phyloP scores from a whole-genome alignment of 116 monocot species.

The Trichopus zeylanicus region DNA sequence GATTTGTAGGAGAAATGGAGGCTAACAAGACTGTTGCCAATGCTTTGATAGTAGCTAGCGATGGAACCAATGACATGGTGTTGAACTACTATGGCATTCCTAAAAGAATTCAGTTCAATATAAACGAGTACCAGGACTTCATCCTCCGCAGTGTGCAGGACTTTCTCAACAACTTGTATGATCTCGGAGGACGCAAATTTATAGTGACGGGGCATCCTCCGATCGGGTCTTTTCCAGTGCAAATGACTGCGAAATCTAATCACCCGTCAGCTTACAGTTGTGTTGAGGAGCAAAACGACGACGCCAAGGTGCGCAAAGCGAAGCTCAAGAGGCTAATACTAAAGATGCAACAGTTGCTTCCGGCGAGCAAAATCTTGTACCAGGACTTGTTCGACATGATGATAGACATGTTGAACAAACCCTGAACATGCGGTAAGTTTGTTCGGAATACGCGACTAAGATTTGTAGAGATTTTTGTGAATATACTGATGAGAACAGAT shows the following conservation, averaged over 20 bases:
- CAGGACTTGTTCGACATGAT: constrained; percentile 15
- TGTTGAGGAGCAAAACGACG: constrained; percentile 20
- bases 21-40: constrained; percentile 11
- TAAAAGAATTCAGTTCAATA: constrained; percentile 5
- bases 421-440: constrained; percentile 32
- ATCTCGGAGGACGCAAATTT: constrained; percentile 30
- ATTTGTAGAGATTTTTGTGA: too few relatives aligned
- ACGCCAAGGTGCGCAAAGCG: constrained; percentile 23
- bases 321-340: constrained; percentile 20
- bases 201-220: constrained; percentile 30
- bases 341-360: constrained; percentile 15
- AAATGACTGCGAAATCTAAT: constrained; percentile 10
- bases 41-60: constrained; percentile 25
- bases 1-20: constrained; percentile 14
- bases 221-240: constrained; percentile 32
- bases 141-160: constrained; percentile 12
- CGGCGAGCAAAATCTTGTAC: constrained; percentile 21
- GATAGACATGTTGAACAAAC: constrained; percentile 29
- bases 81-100: constrained; percentile 23
- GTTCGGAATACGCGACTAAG: too few relatives aligned
- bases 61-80: constrained; percentile 42
- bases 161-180: constrained; percentile 29
- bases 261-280: constrained; percentile 1
- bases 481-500: too few relatives aligned
- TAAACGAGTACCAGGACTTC: constrained; percentile 30